phyloP scores from a whole-genome alignment of 2,329 filamentous ascomycete genomes.

The Xylariaceae sp. region DNA sequence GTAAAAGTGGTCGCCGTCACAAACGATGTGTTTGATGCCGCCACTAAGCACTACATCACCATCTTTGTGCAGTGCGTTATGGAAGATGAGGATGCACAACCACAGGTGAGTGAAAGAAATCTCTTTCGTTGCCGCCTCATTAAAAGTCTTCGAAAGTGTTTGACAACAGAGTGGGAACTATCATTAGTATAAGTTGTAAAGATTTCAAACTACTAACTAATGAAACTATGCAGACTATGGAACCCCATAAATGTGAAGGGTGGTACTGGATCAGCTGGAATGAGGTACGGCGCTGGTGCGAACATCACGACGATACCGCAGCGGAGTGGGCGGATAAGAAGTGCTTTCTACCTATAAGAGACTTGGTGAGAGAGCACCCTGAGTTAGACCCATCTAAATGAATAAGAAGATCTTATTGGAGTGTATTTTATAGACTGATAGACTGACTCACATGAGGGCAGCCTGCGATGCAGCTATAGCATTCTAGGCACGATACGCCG shows the following conservation, averaged over 20 bases:
- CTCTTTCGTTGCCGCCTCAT: too few species aligned
- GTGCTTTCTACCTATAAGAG: slow-evolving; percentile 47
- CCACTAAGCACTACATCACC: slow-evolving; percentile 76
- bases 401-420: not conserved
- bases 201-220: too few species aligned
- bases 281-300: slow-evolving; percentile 45
- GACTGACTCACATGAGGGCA: too few species aligned
- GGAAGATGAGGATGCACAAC: slow-evolving; percentile 52
- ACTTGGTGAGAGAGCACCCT: slow-evolving; percentile 31
- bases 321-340: slow-evolving; percentile 37
- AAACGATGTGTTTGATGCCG: slow-evolving; percentile 66
- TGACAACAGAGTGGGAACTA: too few species aligned
- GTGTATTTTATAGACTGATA: too few species aligned
- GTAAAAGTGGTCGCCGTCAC: slow-evolving; percentile 64
- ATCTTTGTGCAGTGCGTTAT: slow-evolving; percentile 67
- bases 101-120: slow-evolving; percentile 58
- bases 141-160: too few species aligned
- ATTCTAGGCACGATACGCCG: too few species aligned
- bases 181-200: too few species aligned
- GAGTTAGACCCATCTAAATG: slow-evolving; percentile 10
- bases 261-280: slow-evolving; percentile 58
- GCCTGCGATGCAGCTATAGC: too few species aligned
- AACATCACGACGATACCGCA: slow-evolving; percentile 35
- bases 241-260: slow-evolving; percentile 57
- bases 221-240: slow-evolving; percentile 44